phyloP scores from a whole-genome alignment of 2,329 filamentous ascomycete genomes.

The Fusarium coicis region DNA sequence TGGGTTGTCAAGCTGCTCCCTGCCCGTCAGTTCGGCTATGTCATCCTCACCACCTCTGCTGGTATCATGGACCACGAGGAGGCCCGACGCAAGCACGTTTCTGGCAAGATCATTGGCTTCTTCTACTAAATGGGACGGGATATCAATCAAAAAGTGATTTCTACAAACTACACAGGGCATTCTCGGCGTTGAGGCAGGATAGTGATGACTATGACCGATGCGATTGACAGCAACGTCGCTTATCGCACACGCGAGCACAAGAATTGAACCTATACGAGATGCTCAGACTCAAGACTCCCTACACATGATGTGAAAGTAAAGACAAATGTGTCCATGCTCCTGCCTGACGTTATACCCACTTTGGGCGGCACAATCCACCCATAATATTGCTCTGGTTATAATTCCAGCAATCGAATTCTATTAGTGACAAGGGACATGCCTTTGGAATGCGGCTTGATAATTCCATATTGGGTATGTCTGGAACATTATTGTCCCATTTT shows the following conservation, averaged over 20 bases:
- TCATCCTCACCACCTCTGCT: slow-evolving; percentile 98
- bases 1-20: slow-evolving; percentile 99
- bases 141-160: slow-evolving; percentile 45
- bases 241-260: slow-evolving; percentile 49
- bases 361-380: neutral
- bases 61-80: slow-evolving; percentile 99
- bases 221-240: slow-evolving; percentile 47
- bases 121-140: slow-evolving; percentile 79
- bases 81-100: slow-evolving; percentile 97
- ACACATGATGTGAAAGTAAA: slow-evolving; percentile 7
- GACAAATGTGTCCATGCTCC: neutral
- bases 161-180: slow-evolving; percentile 43
- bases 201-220: slow-evolving; percentile 52
- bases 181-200: slow-evolving; percentile 52
- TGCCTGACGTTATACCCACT: no score
- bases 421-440: neutral
- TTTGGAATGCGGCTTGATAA: neutral
- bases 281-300: slow-evolving; percentile 33
- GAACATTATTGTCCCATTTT: neutral
- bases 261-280: slow-evolving; percentile 50
- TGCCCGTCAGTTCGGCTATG: slow-evolving; percentile 99
- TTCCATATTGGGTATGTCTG: neutral
- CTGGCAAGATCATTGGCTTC: slow-evolving; percentile 99
- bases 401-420: neutral
- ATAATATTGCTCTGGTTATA: neutral